A percentile compares a stretch with the other conserved stretches of the same genome.
phyloP scores from a whole-genome alignment of 768 basidiomycete genomes.

The Agrocybe pediades region DNA sequence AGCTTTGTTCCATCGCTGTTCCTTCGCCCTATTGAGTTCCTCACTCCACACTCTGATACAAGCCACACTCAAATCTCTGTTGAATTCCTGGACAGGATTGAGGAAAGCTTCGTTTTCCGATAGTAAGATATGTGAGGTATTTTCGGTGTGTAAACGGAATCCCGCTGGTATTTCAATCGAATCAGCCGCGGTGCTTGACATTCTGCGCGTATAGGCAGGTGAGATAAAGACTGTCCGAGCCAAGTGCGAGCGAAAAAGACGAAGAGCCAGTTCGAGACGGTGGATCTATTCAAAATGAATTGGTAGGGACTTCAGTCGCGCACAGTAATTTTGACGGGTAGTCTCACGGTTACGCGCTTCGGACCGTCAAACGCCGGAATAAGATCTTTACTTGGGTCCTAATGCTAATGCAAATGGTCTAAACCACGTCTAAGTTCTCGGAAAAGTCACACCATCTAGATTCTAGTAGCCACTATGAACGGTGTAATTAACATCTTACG shows the following conservation, averaged over 20 bases:
- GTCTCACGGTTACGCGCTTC: background rate
- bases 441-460: too few species aligned
- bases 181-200: conserved; percentile 18
- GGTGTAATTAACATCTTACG: background rate
- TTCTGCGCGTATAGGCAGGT: conserved; percentile 14
- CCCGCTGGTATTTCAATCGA: conserved; percentile 61
- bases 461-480: background rate
- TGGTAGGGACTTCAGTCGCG: background rate
- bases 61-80: conserved; percentile 90
- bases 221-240: conserved; percentile 9
- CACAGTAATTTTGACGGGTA: background rate
- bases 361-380: background rate
- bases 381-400: background rate
- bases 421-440: too few species aligned
- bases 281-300: background rate
- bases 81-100: conserved; percentile 98
- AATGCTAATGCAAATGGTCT: too few species aligned
- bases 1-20: conserved; percentile 55
- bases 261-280: conserved; percentile 12
- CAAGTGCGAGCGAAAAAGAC: background rate
- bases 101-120: conserved; percentile 87
- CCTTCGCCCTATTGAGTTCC: conserved; percentile 61
- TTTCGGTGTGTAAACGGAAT: conserved; percentile 79
- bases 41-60: conserved; percentile 91
- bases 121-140: conserved; percentile 78